A percentile compares a stretch with the other conserved stretches of the same genome.
Evolutionary conservation across 495 filamentous ascomycete species (phyloP).

Genomic region (Pyrenopolyporus hunteri): DNA sequence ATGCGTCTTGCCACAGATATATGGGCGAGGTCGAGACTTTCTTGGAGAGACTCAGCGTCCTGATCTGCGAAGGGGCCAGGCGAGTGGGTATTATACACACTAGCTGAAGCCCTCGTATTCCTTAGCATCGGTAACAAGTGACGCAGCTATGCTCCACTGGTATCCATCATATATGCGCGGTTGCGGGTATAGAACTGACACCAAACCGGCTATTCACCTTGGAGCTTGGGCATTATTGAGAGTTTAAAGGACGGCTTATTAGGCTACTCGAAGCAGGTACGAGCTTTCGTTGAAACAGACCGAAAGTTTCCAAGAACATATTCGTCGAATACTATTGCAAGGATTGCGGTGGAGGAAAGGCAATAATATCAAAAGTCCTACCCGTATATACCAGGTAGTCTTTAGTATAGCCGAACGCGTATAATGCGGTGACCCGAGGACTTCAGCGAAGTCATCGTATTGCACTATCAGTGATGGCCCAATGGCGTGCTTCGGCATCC

Average conservation of each 20-base stretch:
- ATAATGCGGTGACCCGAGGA: background rate
- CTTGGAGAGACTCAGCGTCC: background rate
- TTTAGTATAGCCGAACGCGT: no score
- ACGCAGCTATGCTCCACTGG: slow-evolving; percentile 17
- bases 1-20: slow-evolving; percentile 4
- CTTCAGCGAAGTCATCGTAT: background rate
- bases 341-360: background rate
- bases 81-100: slow-evolving; percentile 3
- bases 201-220: background rate
- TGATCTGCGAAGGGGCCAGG: background rate
- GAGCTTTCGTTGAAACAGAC: background rate
- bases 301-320: background rate
- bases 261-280: no score
- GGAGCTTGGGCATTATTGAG: background rate
- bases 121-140: slow-evolving; percentile 3
- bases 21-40: background rate
- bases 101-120: slow-evolving; percentile 20
- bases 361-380: background rate
- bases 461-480: background rate
- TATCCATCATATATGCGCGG: slow-evolving; percentile 9
- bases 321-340: background rate
- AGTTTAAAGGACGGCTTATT: no score
- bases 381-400: no score
- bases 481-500: background rate
- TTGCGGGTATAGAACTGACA: slow-evolving; percentile 5